A percentile compares a stretch with the other conserved stretches of the same genome.
Evolutionary conservation across 129 eudicot genomes (phyloP).

Genomic region (Flaveria sonorensis): DNA sequence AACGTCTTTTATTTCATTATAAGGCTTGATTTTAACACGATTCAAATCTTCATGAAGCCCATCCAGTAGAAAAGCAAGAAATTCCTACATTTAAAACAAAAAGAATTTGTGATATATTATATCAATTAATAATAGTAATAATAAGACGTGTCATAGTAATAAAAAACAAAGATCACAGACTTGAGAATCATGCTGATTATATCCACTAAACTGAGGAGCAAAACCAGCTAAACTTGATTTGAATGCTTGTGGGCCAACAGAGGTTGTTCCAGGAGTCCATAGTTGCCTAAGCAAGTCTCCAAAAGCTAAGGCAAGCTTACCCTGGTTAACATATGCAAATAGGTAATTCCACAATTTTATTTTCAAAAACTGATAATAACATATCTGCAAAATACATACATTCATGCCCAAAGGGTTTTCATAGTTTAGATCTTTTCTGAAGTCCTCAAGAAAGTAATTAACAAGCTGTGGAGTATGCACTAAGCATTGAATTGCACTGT

Average conservation of each 20-base stretch:
- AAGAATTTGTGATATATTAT: neutral
- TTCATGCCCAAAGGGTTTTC: conserved; percentile 86
- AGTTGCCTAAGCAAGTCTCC: conserved; percentile 78
- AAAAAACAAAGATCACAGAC: conserved; percentile 41
- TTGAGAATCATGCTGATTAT: conserved; percentile 92
- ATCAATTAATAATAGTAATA: neutral
- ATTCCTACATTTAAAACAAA: conserved; percentile 48
- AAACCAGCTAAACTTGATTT: conserved; percentile 62
- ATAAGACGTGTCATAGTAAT: neutral
- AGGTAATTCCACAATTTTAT: conserved; percentile 23
- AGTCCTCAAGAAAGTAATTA: conserved; percentile 85
- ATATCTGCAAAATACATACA: conserved; percentile 46
- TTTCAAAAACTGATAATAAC: neutral
- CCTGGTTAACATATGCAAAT: conserved; percentile 41
- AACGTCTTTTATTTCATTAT: conserved; percentile 53
- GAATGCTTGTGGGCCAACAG: conserved; percentile 60
- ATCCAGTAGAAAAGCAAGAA: conserved; percentile 88
- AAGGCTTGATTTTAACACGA: conserved; percentile 81
- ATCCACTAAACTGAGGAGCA: conserved; percentile 81
- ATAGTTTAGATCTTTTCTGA: conserved; percentile 68
- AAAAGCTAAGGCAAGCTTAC: conserved; percentile 85
- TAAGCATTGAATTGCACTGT: conserved; percentile 87
- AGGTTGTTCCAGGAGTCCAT: conserved; percentile 67
- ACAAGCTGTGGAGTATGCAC: conserved; percentile 79
- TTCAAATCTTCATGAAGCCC: conserved; percentile 93